Percentiles rank a stretch among this genome's conserved stretches.
Evolutionary conservation across 169 alveolate species (phyloP).

Genomic region (Eimeria zaria): DNA sequence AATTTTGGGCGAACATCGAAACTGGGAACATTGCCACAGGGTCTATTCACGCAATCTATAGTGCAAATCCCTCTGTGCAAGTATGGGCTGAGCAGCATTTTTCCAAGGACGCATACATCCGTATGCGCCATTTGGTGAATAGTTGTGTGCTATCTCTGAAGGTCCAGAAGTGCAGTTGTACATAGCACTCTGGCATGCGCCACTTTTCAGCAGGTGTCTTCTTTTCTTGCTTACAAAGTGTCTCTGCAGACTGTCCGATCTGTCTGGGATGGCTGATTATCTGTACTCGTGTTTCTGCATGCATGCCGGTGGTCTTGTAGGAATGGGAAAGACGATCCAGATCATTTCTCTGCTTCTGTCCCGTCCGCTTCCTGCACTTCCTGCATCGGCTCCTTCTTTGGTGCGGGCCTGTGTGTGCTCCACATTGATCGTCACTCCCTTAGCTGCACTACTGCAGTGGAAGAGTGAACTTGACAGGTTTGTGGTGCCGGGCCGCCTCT

Average conservation of each 20-base stretch:
- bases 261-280: not conserved
- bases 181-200: not conserved
- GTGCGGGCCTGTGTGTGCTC: conserved; percentile 85
- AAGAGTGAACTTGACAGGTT: conserved; percentile 88
- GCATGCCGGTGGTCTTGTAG: not conserved
- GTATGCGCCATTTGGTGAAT: not conserved
- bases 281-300: not conserved
- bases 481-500: conserved; percentile 86
- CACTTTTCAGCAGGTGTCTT: not conserved
- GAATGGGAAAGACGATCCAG: conserved; percentile 93
- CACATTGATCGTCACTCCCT: conserved; percentile 91
- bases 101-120: not conserved
- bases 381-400: conserved; percentile 45
- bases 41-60: not conserved
- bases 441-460: conserved; percentile 92
- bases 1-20: not conserved
- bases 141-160: not conserved
- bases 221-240: not conserved
- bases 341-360: conserved; percentile 87
- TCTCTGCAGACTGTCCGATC: not conserved
- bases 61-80: not conserved
- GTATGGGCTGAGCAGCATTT: not conserved
- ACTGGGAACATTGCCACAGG: not conserved
- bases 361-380: conserved; percentile 83
- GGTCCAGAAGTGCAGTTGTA: not conserved